Conservation (phyloP, 352 stramenopile species). For the Phytophthora agathidicida region DNA sequence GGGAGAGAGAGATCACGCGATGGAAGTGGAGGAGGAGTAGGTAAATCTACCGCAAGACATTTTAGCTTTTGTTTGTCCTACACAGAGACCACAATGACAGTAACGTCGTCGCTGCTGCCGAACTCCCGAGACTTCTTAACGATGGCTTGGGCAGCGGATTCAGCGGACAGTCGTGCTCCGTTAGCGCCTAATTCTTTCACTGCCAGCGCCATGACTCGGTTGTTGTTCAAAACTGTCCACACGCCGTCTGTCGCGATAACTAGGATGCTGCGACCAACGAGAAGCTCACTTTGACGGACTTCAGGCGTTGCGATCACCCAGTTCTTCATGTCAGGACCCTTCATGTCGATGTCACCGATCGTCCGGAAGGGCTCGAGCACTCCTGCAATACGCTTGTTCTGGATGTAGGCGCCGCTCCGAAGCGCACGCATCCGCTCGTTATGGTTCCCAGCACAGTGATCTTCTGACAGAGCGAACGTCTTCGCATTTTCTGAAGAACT, state of each 20-base stretch:
- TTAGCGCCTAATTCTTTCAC: conserved; percentile 35
- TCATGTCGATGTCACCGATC: conserved; percentile 88
- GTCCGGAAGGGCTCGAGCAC: conserved; percentile 83
- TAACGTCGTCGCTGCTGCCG: conserved; percentile 74
- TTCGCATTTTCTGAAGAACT: conserved; percentile 1
- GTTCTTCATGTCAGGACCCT: conserved; percentile 67
- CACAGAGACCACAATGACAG: conserved; percentile 59
- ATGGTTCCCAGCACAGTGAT: conserved; percentile 75
- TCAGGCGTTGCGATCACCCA: conserved; percentile 80
- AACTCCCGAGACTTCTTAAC: conserved; percentile 48
- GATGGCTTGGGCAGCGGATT: conserved; percentile 61
- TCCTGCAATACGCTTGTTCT: conserved; percentile 75
- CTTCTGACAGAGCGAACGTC: conserved; percentile 49
- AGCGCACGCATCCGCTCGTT: conserved; percentile 68
- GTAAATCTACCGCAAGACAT: conserved; percentile 8
- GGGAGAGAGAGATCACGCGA: neutral
- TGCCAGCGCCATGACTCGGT: conserved; percentile 59
- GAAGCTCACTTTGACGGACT: conserved; percentile 53
- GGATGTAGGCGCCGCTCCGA: conserved; percentile 66
- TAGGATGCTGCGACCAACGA: conserved; percentile 51
- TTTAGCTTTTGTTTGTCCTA: conserved; percentile 25
- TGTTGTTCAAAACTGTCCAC: conserved; percentile 70
- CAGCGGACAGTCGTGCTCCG: conserved; percentile 27
- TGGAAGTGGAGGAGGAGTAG: conserved; percentile 1
- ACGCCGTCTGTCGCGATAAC: conserved; percentile 80